Evolutionary conservation across 2,329 filamentous ascomycete genomes (phyloP).

Genomic region (Esteya vermicola): DNA sequence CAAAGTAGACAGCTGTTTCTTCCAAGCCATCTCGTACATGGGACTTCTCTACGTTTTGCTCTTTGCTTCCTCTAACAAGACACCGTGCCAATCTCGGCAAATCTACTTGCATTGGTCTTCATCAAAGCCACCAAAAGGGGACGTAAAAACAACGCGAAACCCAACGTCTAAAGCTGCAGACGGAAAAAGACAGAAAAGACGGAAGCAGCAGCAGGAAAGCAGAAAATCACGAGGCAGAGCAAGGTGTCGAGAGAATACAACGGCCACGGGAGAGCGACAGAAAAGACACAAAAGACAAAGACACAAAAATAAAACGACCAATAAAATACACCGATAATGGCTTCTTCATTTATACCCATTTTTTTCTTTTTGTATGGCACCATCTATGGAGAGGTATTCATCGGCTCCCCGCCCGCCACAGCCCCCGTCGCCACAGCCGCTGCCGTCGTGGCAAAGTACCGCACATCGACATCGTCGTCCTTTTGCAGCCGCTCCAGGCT

Average conservation of each 20-base stretch:
- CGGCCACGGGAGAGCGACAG: no score
- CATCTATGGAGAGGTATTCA: conserved; percentile 53
- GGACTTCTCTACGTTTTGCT: no score
- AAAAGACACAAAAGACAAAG: not conserved
- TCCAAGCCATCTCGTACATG: no score
- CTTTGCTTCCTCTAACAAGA: no score
- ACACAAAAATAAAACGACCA: not conserved
- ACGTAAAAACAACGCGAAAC: not conserved
- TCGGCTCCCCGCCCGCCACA: conserved; percentile 37
- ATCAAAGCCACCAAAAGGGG: not conserved
- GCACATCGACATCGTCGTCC: conserved; percentile 94
- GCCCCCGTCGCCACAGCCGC: conserved; percentile 42
- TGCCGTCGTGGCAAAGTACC: conserved; percentile 92
- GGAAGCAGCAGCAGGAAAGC: no score
- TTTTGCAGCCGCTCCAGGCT: conserved; percentile 91
- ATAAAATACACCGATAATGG: conserved; percentile 1
- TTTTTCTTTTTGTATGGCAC: conserved; percentile 14
- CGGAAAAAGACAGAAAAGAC: no score
- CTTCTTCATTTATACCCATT: conserved; percentile 18
- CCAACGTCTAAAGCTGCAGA: no score
- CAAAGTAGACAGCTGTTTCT: no score
- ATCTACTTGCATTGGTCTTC: not conserved
- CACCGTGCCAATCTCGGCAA: no score
- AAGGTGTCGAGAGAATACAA: no score
- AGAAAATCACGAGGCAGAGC: not conserved